Conservation (phyloP, 345 rosid genomes). For the Mangifera indica region DNA sequence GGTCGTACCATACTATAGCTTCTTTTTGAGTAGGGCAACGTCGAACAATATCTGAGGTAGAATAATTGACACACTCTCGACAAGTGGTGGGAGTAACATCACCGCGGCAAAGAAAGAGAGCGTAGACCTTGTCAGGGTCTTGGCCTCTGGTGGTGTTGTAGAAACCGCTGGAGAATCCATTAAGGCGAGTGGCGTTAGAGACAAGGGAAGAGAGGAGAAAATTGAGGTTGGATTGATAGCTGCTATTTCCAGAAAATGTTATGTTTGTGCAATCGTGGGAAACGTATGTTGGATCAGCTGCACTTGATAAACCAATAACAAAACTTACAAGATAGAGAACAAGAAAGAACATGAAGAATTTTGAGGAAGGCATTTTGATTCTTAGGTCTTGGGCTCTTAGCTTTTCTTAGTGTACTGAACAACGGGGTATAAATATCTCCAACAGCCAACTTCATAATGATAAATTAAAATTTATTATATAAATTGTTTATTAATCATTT, state of each 20-base stretch:
- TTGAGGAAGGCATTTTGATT: not conserved
- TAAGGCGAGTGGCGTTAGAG: conserved; percentile 25
- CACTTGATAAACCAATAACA: not conserved
- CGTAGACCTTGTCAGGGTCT: conserved; percentile 22
- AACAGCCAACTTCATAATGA: too few relatives aligned
- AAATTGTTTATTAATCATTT: too few relatives aligned
- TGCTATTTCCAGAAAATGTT: conserved; percentile 21
- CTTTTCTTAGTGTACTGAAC: not conserved
- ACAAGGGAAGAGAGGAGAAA: conserved; percentile 33
- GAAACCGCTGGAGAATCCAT: conserved; percentile 26
- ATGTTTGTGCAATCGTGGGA: not conserved
- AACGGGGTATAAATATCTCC: too few relatives aligned
- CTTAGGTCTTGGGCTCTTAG: too few relatives aligned
- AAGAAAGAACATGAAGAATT: not conserved
- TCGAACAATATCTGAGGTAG: conserved; percentile 14
- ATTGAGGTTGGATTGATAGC: conserved; percentile 44
- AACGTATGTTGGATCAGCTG: not conserved
- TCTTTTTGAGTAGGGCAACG: too few relatives aligned
- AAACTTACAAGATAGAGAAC: not conserved
- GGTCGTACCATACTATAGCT: too few relatives aligned
- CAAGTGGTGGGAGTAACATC: conserved; percentile 29
- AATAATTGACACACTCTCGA: conserved; percentile 31
- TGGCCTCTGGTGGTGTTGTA: conserved; percentile 39
- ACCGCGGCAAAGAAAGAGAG: conserved; percentile 46
- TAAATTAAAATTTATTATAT: too few relatives aligned